phyloP scores from a whole-genome alignment of 345 rosid genomes.

The rapeseed (Brassica napus) region Da-Ae NC_063441.1:19902501-19903000 shows the following conservation, averaged over 20 bases:
- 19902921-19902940: constrained; percentile 63
- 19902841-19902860: constrained; percentile 43
- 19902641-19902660: constrained; percentile 1
- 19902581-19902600: constrained; percentile 61
- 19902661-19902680: background rate
- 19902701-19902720: constrained; percentile 44
- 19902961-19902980: constrained; percentile 56
- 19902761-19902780: constrained; percentile 45
- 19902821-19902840: constrained; percentile 51
- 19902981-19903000: constrained; percentile 56
- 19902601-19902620: constrained; percentile 34
- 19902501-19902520: constrained; percentile 76
- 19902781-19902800: constrained; percentile 50
- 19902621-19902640: background rate
- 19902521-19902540: constrained; percentile 67
- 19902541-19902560: constrained; percentile 36
- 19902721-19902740: constrained; percentile 30
- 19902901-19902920: constrained; percentile 58
- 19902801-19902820: constrained; percentile 54
- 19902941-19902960: constrained; percentile 51
- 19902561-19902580: constrained; percentile 47
- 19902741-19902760: constrained; percentile 23
- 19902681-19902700: constrained; percentile 54
- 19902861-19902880: constrained; percentile 57
- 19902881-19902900: constrained; percentile 52